These are phyloP conservation scores for Oidium heveae DNA, from an alignment of 2,329 filamentous ascomycete species.

Conservation along the genomic window DNA sequence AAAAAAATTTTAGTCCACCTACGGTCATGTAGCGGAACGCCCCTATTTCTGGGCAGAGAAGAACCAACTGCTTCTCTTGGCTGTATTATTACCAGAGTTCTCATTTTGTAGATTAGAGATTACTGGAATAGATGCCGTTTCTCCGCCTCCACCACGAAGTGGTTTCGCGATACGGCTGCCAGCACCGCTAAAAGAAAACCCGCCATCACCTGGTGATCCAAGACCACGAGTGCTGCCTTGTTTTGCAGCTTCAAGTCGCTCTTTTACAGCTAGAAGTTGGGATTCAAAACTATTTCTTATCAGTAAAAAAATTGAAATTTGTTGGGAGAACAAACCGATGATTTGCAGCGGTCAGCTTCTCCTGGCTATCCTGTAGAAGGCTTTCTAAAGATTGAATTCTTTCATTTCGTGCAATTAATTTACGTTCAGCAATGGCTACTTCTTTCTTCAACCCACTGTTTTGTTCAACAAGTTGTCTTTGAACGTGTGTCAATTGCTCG, in stretches of 20 bases:
- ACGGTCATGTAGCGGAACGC: background rate
- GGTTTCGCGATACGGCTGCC: slow-evolving; percentile 47
- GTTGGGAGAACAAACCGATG: slow-evolving; percentile 47
- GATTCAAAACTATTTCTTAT: slow-evolving; percentile 55
- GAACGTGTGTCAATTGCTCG: slow-evolving; percentile 90
- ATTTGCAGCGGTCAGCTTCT: slow-evolving; percentile 91
- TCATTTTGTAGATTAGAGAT: slow-evolving; percentile 34
- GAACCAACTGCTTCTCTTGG: slow-evolving; percentile 14
- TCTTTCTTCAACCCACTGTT: slow-evolving; percentile 97
- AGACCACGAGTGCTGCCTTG: slow-evolving; percentile 70
- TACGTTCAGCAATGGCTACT: slow-evolving; percentile 92
- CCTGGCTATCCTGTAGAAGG: slow-evolving; percentile 85
- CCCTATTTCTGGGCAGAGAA: slow-evolving; percentile 14
- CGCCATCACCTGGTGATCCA: slow-evolving; percentile 31
- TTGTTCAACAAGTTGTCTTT: slow-evolving; percentile 92
- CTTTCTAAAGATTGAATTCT: slow-evolving; percentile 84
- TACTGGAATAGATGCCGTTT: slow-evolving; percentile 21
- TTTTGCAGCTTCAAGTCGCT: slow-evolving; percentile 88
- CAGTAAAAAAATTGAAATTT: slow-evolving; percentile 3
- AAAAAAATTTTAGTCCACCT: background rate
- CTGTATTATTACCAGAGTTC: slow-evolving; percentile 5
- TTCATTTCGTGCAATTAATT: slow-evolving; percentile 88
- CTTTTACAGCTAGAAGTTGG: slow-evolving; percentile 90
- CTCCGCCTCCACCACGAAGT: slow-evolving; percentile 26
- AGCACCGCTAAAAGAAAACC: slow-evolving; percentile 43